These are phyloP conservation scores for Penicillium sp. DNA, from an alignment of 2,329 filamentous ascomycete species.

Conservation along the genomic window DNA sequence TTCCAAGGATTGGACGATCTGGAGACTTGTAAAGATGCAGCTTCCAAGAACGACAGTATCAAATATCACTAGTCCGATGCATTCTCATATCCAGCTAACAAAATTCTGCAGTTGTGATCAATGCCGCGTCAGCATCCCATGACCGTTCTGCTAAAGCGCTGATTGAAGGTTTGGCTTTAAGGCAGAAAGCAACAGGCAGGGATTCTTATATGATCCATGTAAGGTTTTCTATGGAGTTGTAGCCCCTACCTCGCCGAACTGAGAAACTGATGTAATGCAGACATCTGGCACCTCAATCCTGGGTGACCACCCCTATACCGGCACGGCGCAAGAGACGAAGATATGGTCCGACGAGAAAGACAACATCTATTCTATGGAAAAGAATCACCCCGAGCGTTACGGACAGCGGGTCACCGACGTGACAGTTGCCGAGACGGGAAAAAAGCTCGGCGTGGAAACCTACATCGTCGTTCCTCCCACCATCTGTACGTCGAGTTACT, in stretches of 20 bases:
- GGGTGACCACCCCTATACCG: conserved; percentile 46
- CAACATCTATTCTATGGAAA: conserved; percentile 50
- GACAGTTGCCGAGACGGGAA: conserved; percentile 45
- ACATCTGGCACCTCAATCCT: conserved; percentile 29
- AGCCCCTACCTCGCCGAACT: too few relatives aligned
- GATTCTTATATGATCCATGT: conserved; percentile 49
- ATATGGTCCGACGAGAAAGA: conserved; percentile 49
- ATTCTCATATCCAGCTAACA: neutral
- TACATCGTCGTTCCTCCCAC: conserved; percentile 53
- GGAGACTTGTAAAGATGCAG: conserved; percentile 8
- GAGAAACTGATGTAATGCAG: neutral
- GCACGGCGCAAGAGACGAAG: conserved; percentile 32
- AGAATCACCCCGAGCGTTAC: conserved; percentile 41
- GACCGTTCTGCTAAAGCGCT: conserved; percentile 44
- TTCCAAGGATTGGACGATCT: conserved; percentile 22
- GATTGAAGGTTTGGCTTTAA: conserved; percentile 48
- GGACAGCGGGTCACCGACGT: conserved; percentile 53
- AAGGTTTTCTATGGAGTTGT: conserved; percentile 2
- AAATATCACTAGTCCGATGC: too few relatives aligned
- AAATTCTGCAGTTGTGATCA: conserved; percentile 43
- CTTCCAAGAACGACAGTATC: conserved; percentile 19
- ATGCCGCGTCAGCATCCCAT: conserved; percentile 49
- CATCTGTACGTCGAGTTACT: conserved; percentile 39
- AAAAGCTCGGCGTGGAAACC: conserved; percentile 48
- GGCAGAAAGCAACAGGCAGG: conserved; percentile 39